A percentile compares a stretch with the other conserved stretches of the same genome.
Conservation (phyloP, 768 basidiomycete genomes). For the Tricholoma sp. region DNA sequence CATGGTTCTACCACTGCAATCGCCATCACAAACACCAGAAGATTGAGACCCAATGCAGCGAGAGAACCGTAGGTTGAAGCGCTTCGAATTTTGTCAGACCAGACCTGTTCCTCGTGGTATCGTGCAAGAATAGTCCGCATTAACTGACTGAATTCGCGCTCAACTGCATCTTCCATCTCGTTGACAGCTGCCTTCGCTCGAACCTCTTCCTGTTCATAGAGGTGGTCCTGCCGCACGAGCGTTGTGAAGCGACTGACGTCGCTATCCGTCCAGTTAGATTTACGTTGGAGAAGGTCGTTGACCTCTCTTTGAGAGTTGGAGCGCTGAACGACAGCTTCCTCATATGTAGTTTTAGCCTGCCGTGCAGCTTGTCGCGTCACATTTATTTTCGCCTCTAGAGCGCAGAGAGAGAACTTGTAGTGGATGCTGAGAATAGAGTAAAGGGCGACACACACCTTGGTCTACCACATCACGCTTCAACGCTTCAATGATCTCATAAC, state of each 20-base stretch:
- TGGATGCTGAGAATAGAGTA: conserved; percentile 6
- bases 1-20: conserved; percentile 94
- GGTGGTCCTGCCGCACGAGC: conserved; percentile 87
- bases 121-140: conserved; percentile 86
- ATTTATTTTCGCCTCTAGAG: conserved; percentile 69
- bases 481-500: conserved; percentile 86
- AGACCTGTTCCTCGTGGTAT: conserved; percentile 98
- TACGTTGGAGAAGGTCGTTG: conserved; percentile 91
- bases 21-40: conserved; percentile 86
- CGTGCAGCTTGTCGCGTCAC: conserved; percentile 62
- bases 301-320: conserved; percentile 91
- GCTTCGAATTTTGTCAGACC: conserved; percentile 98
- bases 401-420: neutral
- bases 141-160: conserved; percentile 81
- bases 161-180: conserved; percentile 73
- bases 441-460: conserved; percentile 52
- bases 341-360: conserved; percentile 70
- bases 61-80: conserved; percentile 92
- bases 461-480: conserved; percentile 73
- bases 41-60: conserved; percentile 80
- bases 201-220: conserved; percentile 74
- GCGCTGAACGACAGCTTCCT: conserved; percentile 72
- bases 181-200: conserved; percentile 63
- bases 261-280: conserved; percentile 85
- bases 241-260: conserved; percentile 87